Conservation (phyloP, 441 rosid species). For the Brassica hybrid region DNA sequence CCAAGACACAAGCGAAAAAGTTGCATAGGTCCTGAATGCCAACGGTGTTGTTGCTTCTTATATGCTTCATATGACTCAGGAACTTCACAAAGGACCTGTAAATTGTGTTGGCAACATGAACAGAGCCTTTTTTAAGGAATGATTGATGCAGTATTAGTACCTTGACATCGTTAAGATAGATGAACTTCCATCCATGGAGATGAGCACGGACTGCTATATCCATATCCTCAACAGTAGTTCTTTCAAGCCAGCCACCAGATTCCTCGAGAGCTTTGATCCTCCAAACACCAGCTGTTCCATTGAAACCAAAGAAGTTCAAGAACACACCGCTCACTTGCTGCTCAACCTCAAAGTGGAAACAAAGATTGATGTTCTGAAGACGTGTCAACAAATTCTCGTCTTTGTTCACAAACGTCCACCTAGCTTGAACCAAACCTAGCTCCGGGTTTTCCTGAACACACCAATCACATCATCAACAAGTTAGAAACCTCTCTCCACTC, state of each 20-base stretch:
- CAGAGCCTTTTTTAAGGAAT: background rate
- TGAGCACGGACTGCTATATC: slow-evolving; percentile 96
- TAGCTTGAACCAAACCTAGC: slow-evolving; percentile 89
- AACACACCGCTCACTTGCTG: slow-evolving; percentile 89
- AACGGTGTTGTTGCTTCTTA: slow-evolving; percentile 96
- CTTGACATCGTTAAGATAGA: slow-evolving; percentile 91
- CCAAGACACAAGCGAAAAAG: slow-evolving; percentile 95
- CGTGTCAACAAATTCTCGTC: slow-evolving; percentile 91
- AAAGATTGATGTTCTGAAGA: slow-evolving; percentile 84
- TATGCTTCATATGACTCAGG: slow-evolving; percentile 97
- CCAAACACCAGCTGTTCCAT: slow-evolving; percentile 99
- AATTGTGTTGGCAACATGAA: slow-evolving; percentile 23
- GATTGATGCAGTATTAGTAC: slow-evolving; percentile 49
- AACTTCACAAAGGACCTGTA: slow-evolving; percentile 89
- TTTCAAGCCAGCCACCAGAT: slow-evolving; percentile 95
- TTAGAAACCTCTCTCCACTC: background rate
- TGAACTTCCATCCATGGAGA: slow-evolving; percentile 95
- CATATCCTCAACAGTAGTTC: slow-evolving; percentile 97
- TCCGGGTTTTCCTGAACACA: slow-evolving; percentile 72
- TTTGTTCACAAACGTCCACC: slow-evolving; percentile 94
- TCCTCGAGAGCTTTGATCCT: slow-evolving; percentile 92
- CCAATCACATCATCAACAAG: background rate
- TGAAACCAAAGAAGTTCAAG: slow-evolving; percentile 94
- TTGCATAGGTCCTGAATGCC: slow-evolving; percentile 98
- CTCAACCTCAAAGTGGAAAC: slow-evolving; percentile 96